Conservation (phyloP, 345 rosid species). For the Boechera retrofracta region DNA sequence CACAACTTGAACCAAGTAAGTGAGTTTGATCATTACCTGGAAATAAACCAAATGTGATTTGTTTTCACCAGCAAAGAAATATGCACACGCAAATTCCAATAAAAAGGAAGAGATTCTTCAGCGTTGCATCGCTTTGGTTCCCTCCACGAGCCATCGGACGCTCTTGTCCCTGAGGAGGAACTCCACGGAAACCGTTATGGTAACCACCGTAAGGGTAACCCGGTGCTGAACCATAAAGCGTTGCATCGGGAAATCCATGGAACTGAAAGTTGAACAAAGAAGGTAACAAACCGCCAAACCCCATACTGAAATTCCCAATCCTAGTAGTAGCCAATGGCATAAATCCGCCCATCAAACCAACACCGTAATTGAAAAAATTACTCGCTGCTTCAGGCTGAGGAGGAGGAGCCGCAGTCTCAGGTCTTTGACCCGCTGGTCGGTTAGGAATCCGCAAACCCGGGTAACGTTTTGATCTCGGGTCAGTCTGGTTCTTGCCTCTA, state of each 20-base stretch:
- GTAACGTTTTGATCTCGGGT: constrained; percentile 74
- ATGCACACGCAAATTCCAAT: constrained; percentile 62
- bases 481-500: constrained; percentile 77
- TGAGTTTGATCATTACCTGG: constrained; percentile 27
- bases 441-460: constrained; percentile 71
- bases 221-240: constrained; percentile 64
- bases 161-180: constrained; percentile 55
- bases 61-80: constrained; percentile 56
- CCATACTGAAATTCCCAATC: constrained; percentile 72
- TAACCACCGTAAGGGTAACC: constrained; percentile 71
- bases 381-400: constrained; percentile 45
- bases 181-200: constrained; percentile 59
- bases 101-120: constrained; percentile 62
- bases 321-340: constrained; percentile 71
- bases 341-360: constrained; percentile 76
- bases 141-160: constrained; percentile 43
- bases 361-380: constrained; percentile 58
- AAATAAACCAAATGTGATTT: constrained; percentile 4
- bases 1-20: constrained; percentile 10
- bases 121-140: constrained; percentile 58
- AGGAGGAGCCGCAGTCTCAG: constrained; percentile 69
- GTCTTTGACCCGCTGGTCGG: constrained; percentile 80
- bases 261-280: constrained; percentile 74
- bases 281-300: constrained; percentile 80
- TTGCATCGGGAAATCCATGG: constrained; percentile 74